A percentile compares a stretch with the other conserved stretches of the same genome.
These are phyloP conservation scores for Gremmenia infestans DNA, from an alignment of 2,329 filamentous ascomycete species.

Conservation along the genomic window DNA sequence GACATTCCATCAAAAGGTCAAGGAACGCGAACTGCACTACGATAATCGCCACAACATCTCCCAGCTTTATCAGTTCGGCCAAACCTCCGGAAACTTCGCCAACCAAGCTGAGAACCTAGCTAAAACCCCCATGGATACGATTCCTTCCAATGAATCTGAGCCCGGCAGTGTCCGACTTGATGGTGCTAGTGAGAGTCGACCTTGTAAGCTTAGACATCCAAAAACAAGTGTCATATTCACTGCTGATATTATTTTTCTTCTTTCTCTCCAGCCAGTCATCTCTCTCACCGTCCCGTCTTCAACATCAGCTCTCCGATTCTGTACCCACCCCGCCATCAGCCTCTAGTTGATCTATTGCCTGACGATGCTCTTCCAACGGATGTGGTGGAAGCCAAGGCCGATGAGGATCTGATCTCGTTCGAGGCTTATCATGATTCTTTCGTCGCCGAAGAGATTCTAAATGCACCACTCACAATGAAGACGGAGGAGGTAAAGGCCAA, in stretches of 20 bases:
- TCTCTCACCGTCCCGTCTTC: not conserved
- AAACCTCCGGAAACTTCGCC: not conserved
- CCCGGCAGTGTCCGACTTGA: not conserved
- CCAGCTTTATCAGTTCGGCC: not conserved
- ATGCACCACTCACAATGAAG: not conserved
- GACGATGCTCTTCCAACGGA: not conserved
- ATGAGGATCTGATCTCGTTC: not conserved
- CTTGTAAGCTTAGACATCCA: not conserved
- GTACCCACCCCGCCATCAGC: not conserved
- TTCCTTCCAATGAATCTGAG: not conserved
- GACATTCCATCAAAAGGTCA: not conserved
- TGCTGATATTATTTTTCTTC: not conserved
- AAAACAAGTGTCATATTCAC: not conserved
- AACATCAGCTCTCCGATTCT: not conserved
- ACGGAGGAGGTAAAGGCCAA: not conserved
- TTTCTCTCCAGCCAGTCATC: not conserved
- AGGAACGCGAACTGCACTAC: not conserved
- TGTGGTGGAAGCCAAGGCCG: not conserved
- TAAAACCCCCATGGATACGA: too few species aligned
- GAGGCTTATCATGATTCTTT: not conserved
- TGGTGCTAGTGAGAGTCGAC: not conserved
- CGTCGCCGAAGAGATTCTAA: not conserved
- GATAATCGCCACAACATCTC: not conserved
- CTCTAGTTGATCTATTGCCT: not conserved
- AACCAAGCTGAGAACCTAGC: not conserved